Evolutionary conservation across 257 asterid genomes (phyloP).

Genomic region (Cordia subcordata): DNA sequence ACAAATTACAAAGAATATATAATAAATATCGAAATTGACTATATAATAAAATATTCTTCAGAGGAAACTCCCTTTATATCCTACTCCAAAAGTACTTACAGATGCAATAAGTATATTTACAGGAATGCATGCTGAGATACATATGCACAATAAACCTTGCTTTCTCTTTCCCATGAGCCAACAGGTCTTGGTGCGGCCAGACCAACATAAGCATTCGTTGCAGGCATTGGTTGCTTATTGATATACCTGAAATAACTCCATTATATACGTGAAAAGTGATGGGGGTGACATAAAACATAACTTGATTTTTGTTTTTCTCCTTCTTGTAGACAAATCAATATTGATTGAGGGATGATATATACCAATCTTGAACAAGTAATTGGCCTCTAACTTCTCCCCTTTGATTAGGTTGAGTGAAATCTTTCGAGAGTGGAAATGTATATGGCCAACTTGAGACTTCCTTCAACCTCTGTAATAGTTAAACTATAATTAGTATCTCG

Average conservation of each 20-base stretch:
- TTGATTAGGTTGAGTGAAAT: slow-evolving; percentile 36
- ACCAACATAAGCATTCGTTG: slow-evolving; percentile 53
- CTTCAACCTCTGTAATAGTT: slow-evolving; percentile 34
- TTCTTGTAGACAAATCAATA: neutral
- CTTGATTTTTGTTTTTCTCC: too few relatives aligned
- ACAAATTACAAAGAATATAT: neutral
- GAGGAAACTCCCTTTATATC: too few relatives aligned
- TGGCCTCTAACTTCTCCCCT: slow-evolving; percentile 54
- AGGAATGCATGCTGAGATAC: neutral
- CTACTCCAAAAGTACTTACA: too few relatives aligned
- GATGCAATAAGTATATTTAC: too few relatives aligned
- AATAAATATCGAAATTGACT: too few relatives aligned
- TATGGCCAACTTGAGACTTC: slow-evolving; percentile 68
- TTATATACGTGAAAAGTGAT: neutral
- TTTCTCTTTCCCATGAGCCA: slow-evolving; percentile 78
- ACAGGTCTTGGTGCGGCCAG: slow-evolving; percentile 45
- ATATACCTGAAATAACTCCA: slow-evolving; percentile 27
- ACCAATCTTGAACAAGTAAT: slow-evolving; percentile 52
- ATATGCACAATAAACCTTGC: slow-evolving; percentile 53
- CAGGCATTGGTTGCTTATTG: slow-evolving; percentile 17
- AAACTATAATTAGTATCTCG: too few relatives aligned
- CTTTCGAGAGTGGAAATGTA: slow-evolving; percentile 42
- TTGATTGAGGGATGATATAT: neutral
- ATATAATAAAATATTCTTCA: too few relatives aligned
- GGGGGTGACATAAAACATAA: neutral